A percentile compares a stretch with the other conserved stretches of the same genome.
These are phyloP conservation scores for Exobasidium cylindrosporum DNA, from an alignment of 1,284 basidiomycete genomes.

Conservation along the genomic window DNA sequence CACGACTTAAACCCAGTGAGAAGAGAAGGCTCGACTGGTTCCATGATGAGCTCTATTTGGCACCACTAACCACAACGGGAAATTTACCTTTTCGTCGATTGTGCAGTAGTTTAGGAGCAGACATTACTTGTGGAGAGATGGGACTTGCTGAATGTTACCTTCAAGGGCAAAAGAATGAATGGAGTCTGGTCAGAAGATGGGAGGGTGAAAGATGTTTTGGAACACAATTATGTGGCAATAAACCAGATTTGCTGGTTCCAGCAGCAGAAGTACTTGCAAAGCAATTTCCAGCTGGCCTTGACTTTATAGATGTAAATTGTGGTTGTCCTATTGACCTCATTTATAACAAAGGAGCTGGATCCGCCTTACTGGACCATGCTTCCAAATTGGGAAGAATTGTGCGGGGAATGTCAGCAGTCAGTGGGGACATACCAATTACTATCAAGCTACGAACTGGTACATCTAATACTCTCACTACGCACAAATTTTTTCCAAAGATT, in stretches of 20 bases:
- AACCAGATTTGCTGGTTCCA: slow-evolving; percentile 67
- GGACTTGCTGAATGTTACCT: slow-evolving; percentile 55
- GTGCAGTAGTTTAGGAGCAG: slow-evolving; percentile 80
- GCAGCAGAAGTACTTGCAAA: slow-evolving; percentile 77
- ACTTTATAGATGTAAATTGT: slow-evolving; percentile 87
- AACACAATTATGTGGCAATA: slow-evolving; percentile 67
- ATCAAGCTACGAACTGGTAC: slow-evolving; percentile 87
- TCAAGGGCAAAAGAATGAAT: slow-evolving; percentile 42
- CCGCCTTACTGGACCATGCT: slow-evolving; percentile 80
- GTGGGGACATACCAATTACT: slow-evolving; percentile 91
- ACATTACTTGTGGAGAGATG: slow-evolving; percentile 93
- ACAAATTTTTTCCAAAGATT: slow-evolving; percentile 86
- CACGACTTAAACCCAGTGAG: slow-evolving; percentile 70
- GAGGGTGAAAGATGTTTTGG: slow-evolving; percentile 86
- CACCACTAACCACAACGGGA: slow-evolving; percentile 91
- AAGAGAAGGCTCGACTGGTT: slow-evolving; percentile 84
- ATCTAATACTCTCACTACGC: slow-evolving; percentile 66
- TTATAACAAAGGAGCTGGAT: slow-evolving; percentile 85
- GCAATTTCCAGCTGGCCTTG: slow-evolving; percentile 65
- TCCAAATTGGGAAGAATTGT: slow-evolving; percentile 80
- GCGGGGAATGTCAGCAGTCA: slow-evolving; percentile 83
- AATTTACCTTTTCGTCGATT: slow-evolving; percentile 91
- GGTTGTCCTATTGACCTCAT: slow-evolving; percentile 97
- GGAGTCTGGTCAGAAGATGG: slow-evolving; percentile 60
- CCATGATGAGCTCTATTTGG: slow-evolving; percentile 79